These are phyloP conservation scores for Limnanthes douglasii DNA, from an alignment of 345 rosid species.

Conservation along the genomic window DNA sequence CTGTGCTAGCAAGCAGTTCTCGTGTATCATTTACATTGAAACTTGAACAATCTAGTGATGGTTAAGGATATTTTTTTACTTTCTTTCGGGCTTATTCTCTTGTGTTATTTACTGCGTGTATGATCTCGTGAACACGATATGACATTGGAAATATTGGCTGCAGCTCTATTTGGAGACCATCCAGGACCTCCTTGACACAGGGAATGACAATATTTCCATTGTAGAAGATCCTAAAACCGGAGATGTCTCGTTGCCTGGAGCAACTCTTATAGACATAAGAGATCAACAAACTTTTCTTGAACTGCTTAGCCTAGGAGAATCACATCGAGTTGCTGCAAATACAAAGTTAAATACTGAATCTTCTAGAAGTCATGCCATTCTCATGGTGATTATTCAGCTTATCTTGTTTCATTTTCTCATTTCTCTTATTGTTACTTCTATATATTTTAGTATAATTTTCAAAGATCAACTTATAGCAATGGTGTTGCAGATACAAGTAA, in stretches of 20 bases:
- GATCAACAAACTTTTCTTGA: conserved; percentile 65
- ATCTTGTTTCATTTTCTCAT: conserved; percentile 1
- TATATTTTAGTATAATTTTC: too few relatives aligned
- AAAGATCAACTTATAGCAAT: too few relatives aligned
- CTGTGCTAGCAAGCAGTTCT: background rate
- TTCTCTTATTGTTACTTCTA: conserved; percentile 1
- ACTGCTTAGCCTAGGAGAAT: conserved; percentile 73
- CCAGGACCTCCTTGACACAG: conserved; percentile 91
- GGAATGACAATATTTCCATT: conserved; percentile 80
- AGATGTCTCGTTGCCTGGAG: conserved; percentile 93
- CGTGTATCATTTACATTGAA: too few relatives aligned
- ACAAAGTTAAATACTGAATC: conserved; percentile 92
- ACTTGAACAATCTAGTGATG: too few relatives aligned
- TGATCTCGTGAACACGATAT: too few relatives aligned
- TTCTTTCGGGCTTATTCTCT: background rate
- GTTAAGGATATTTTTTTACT: too few relatives aligned
- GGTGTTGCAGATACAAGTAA: conserved; percentile 60
- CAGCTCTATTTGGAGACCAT: conserved; percentile 97
- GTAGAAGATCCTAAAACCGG: conserved; percentile 95
- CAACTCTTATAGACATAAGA: conserved; percentile 66
- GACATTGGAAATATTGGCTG: background rate
- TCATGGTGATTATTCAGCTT: conserved; percentile 43
- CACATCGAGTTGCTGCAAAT: conserved; percentile 91
- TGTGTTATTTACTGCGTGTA: background rate
- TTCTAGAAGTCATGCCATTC: conserved; percentile 95